phyloP scores from a whole-genome alignment of 1,284 basidiomycete genomes.

The Rhodotorula sp. region DNA sequence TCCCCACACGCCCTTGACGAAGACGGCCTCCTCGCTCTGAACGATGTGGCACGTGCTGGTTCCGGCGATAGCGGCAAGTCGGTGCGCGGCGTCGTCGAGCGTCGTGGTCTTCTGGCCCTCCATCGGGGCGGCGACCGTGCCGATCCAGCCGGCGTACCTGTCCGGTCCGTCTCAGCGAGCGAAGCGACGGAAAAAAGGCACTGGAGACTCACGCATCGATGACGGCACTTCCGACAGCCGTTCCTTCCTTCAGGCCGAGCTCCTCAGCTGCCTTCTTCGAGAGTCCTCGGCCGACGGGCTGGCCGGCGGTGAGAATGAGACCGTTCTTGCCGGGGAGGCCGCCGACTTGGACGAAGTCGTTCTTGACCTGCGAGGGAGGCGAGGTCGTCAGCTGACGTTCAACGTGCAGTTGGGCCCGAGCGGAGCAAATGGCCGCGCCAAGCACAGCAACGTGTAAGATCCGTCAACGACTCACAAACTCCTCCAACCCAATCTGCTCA shows the following conservation, averaged over 20 bases:
- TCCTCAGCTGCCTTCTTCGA: conserved; percentile 75
- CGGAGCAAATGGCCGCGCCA: too few relatives aligned
- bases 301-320: conserved; percentile 80
- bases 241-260: conserved; percentile 81
- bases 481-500: conserved; percentile 70
- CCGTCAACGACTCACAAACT: conserved; percentile 58
- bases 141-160: conserved; percentile 93
- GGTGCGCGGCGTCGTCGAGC: conserved; percentile 58
- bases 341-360: conserved; percentile 73
- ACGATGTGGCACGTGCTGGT: conserved; percentile 95
- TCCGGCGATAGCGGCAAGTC: conserved; percentile 89
- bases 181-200: background rate
- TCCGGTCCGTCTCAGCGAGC: too few relatives aligned
- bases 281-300: conserved; percentile 83
- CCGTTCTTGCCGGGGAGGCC: conserved; percentile 60
- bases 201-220: conserved; percentile 81
- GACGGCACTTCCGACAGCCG: conserved; percentile 86
- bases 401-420: too few relatives aligned
- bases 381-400: too few relatives aligned
- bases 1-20: conserved; percentile 93
- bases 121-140: conserved; percentile 81
- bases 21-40: conserved; percentile 67
- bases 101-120: conserved; percentile 52
- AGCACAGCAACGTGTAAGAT: too few relatives aligned
- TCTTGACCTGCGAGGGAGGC: conserved; percentile 49